A percentile compares a stretch with the other conserved stretches of the same genome.
Conservation (phyloP, 129 eudicot species). For the Chrysanthemum lavandulifolium region DNA sequence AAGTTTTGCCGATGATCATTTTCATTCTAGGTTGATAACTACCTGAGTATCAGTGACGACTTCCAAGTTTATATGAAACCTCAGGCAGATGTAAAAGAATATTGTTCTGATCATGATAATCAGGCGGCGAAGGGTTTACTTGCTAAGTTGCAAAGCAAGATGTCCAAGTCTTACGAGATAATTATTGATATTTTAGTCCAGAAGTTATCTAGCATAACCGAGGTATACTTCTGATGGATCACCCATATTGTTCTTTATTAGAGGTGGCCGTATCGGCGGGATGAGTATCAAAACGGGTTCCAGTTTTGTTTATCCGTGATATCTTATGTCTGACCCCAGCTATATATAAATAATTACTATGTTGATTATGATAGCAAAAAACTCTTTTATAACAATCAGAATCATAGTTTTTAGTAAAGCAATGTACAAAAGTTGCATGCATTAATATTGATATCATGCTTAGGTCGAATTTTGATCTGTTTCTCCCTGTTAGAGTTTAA, state of each 20-base stretch:
- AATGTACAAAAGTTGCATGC: not conserved
- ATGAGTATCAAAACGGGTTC: not conserved
- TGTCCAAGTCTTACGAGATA: conserved; percentile 46
- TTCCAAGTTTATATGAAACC: conserved; percentile 78
- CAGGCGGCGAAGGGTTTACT: conserved; percentile 52
- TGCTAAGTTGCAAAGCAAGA: conserved; percentile 46
- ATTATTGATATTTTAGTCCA: conserved; percentile 52
- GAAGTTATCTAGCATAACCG: conserved; percentile 47
- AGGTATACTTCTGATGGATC: conserved; percentile 43
- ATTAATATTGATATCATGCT: not conserved
- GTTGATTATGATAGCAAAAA: not conserved
- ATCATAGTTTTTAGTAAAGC: not conserved
- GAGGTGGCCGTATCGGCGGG: not conserved
- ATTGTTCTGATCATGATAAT: conserved; percentile 65
- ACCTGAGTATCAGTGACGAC: conserved; percentile 72
- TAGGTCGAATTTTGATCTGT: too few relatives aligned
- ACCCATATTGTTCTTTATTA: not conserved
- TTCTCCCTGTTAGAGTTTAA: too few relatives aligned
- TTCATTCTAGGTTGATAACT: conserved; percentile 67
- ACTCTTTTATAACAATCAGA: not conserved
- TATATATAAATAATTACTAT: not conserved
- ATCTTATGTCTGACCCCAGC: not conserved
- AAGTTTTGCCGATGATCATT: conserved; percentile 4
- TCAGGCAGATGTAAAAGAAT: conserved; percentile 52
- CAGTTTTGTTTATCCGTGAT: not conserved